Percentiles rank a stretch among this genome's conserved stretches.
phyloP scores from a whole-genome alignment of 179 eudicot species.

The Patellifolia procumbens region DNA sequence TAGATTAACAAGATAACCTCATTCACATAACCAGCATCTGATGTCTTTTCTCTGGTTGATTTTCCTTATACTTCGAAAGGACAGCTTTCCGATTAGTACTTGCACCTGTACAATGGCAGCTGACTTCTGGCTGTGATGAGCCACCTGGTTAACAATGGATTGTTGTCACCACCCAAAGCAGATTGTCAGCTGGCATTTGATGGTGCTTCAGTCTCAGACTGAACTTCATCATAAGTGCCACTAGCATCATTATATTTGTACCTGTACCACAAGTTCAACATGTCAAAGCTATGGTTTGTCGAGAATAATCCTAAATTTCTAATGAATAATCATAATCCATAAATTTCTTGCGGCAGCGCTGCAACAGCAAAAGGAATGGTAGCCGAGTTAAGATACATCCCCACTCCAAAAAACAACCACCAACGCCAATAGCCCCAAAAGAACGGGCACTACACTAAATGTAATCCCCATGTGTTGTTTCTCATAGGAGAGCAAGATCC shows the following conservation, averaged over 20 bases:
- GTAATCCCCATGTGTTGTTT: neutral
- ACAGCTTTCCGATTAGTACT: neutral
- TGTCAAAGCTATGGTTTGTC: neutral
- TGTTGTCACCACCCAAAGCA: constrained; percentile 1
- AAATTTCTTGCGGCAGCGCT: too few relatives aligned
- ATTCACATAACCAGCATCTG: neutral
- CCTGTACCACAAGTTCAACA: constrained; percentile 42
- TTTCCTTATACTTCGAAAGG: neutral
- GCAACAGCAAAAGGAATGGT: too few relatives aligned
- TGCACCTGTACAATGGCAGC: neutral
- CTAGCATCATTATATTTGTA: constrained; percentile 73
- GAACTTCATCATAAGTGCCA: constrained; percentile 62
- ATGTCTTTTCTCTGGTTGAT: neutral
- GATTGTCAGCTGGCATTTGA: constrained; percentile 27
- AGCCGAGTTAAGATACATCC: neutral
- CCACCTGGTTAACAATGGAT: neutral
- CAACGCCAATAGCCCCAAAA: neutral
- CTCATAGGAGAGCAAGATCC: neutral
- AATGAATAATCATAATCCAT: neutral
- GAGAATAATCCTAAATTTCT: neutral
- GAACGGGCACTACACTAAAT: neutral
- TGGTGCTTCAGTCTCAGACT: constrained; percentile 35
- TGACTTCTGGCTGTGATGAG: neutral
- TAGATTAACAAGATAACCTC: neutral
- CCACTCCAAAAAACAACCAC: neutral